phyloP scores from a whole-genome alignment of 2,329 filamentous ascomycete species.

The Coniochaeta ligniaria region DNA sequence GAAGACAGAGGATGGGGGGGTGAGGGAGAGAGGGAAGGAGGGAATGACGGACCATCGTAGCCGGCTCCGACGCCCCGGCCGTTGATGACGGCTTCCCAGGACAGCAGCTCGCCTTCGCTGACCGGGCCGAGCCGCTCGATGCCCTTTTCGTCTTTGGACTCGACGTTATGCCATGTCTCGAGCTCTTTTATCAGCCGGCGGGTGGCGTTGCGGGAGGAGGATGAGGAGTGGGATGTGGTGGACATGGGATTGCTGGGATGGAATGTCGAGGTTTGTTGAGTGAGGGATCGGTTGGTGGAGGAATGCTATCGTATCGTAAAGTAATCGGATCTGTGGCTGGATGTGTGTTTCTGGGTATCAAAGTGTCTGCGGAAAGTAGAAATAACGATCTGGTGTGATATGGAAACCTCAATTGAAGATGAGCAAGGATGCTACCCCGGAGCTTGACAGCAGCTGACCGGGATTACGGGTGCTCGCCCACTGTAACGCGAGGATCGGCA shows the following conservation, averaged over 20 bases:
- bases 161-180: conserved; percentile 40
- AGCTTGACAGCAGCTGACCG: not conserved
- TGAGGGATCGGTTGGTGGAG: not conserved
- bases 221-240: conserved; percentile 6
- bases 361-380: not conserved
- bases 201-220: conserved; percentile 38
- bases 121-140: conserved; percentile 53
- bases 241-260: not conserved
- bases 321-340: no score
- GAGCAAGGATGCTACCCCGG: not conserved
- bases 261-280: not conserved
- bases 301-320: not conserved
- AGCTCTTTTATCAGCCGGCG: conserved; percentile 54
- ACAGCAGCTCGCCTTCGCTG: conserved; percentile 45
- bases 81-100: conserved; percentile 54
- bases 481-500: not conserved
- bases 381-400: not conserved
- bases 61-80: conserved; percentile 47
- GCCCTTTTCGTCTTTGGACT: conserved; percentile 40
- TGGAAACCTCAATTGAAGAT: not conserved
- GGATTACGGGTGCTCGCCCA: not conserved
- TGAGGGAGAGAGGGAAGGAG: no score
- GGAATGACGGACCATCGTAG: conserved; percentile 43
- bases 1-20: no score
- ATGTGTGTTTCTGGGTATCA: not conserved